These are phyloP conservation scores for Arthrobotrys sinensis DNA, from an alignment of 2,329 filamentous ascomycete genomes.

Conservation along the genomic window DNA sequence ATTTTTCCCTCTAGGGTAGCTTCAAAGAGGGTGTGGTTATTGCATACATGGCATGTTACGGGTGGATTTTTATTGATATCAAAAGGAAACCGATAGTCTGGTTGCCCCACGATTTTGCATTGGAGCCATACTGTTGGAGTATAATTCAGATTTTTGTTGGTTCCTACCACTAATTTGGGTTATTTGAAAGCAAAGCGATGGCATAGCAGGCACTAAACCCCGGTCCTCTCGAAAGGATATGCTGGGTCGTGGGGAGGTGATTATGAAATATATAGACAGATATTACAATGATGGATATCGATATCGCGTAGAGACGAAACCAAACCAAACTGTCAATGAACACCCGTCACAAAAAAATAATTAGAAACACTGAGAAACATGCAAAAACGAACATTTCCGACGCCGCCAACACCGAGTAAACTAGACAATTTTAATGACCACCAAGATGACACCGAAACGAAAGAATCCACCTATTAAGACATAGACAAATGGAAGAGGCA, in stretches of 20 bases:
- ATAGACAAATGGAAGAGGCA: constrained; percentile 8
- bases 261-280: constrained; percentile 17
- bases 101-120: background rate
- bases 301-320: background rate
- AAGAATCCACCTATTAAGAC: constrained; percentile 4
- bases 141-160: background rate
- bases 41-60: background rate
- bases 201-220: background rate
- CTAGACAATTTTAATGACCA: constrained; percentile 4
- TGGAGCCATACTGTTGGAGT: too few relatives aligned
- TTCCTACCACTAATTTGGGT: background rate
- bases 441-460: constrained; percentile 4
- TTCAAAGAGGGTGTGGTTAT: background rate
- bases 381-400: constrained; percentile 1
- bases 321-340: background rate
- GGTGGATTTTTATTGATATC: background rate
- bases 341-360: background rate
- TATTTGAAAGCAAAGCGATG: background rate
- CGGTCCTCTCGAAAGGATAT: background rate
- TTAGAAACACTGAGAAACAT: background rate
- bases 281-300: constrained; percentile 1
- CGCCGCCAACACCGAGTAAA: constrained; percentile 38
- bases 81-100: background rate
- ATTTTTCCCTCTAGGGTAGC: background rate
- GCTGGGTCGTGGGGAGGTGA: background rate